These are phyloP conservation scores for Clarireedia homoeocarpa DNA, from an alignment of 2,329 filamentous ascomycete genomes.

Conservation along the genomic window DNA sequence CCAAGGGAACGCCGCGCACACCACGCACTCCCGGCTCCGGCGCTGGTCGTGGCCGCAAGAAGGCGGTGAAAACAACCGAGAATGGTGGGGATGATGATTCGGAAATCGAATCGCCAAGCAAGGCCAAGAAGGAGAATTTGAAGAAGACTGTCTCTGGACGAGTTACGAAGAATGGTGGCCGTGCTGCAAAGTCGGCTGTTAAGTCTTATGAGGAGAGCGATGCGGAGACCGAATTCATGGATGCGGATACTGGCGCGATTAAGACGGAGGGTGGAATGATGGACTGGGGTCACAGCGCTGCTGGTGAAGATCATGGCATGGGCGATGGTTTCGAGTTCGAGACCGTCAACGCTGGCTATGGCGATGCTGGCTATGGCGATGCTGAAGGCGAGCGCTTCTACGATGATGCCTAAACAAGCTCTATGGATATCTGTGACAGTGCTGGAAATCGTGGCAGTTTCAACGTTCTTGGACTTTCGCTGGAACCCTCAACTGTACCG, in stretches of 20 bases:
- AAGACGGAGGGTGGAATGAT: conserved; percentile 1
- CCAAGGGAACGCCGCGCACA: not conserved
- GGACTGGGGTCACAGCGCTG: not conserved
- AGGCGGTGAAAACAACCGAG: conserved; percentile 3
- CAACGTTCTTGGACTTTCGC: too few relatives aligned
- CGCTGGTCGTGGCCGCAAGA: not conserved
- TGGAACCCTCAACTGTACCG: too few relatives aligned
- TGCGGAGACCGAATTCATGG: conserved; percentile 8
- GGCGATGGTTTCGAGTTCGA: not conserved
- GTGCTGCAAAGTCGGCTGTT: not conserved
- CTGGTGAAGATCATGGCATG: not conserved
- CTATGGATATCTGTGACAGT: too few relatives aligned
- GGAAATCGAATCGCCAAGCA: conserved; percentile 9
- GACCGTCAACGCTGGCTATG: not conserved
- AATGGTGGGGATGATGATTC: conserved; percentile 15
- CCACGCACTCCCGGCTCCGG: not conserved
- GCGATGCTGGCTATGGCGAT: too few relatives aligned
- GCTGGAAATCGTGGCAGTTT: too few relatives aligned
- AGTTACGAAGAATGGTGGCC: conserved; percentile 11
- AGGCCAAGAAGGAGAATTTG: conserved; percentile 13
- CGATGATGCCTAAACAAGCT: too few relatives aligned
- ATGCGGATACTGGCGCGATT: not conserved
- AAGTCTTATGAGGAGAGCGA: conserved; percentile 5
- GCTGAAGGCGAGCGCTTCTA: too few relatives aligned
- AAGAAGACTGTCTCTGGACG: conserved; percentile 21